phyloP scores from a whole-genome alignment of 345 rosid species.

The Limnanthes douglasii region DNA sequence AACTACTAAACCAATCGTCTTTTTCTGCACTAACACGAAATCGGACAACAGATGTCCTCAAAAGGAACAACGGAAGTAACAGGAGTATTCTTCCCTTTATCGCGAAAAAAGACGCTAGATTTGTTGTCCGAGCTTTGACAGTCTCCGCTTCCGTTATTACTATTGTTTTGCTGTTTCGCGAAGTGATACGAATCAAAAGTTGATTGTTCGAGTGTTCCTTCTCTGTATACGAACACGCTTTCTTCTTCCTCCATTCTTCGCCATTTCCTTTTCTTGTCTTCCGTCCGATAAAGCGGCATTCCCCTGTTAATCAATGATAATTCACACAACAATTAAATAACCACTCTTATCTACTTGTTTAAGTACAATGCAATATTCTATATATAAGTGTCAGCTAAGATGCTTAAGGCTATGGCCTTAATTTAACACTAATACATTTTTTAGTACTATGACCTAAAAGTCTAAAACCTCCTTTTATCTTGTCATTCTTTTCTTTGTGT shows the following conservation, averaged over 20 bases:
- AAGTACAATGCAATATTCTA: background rate
- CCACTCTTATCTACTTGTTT: too few relatives aligned
- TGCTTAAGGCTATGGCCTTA: conserved; percentile 5
- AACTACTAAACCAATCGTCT: too few relatives aligned
- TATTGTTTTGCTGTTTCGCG: conserved; percentile 1
- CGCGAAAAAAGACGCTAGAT: too few relatives aligned
- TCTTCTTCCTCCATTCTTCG: conserved; percentile 26
- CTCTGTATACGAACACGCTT: conserved; percentile 23
- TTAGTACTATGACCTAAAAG: too few relatives aligned
- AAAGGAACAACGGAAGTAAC: conserved; percentile 12
- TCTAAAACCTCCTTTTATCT: too few relatives aligned
- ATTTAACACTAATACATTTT: background rate
- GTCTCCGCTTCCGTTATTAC: background rate
- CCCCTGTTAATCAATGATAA: conserved; percentile 24
- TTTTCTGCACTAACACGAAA: too few relatives aligned
- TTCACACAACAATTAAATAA: too few relatives aligned
- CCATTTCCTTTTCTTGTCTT: conserved; percentile 22
- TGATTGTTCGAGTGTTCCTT: conserved; percentile 26
- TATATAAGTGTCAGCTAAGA: conserved; percentile 2
- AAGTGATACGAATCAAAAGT: conserved; percentile 11
- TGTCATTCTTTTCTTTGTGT: too few relatives aligned
- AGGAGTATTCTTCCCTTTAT: conserved; percentile 1
- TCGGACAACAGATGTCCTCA: conserved; percentile 14
- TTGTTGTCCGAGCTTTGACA: background rate
- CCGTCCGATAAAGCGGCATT: conserved; percentile 15